Evolutionary conservation across 164 flowering plant species (phyloP), one percentile per base, ranked within the genome.

Genomic region (Vitis vinifera): DNA sequence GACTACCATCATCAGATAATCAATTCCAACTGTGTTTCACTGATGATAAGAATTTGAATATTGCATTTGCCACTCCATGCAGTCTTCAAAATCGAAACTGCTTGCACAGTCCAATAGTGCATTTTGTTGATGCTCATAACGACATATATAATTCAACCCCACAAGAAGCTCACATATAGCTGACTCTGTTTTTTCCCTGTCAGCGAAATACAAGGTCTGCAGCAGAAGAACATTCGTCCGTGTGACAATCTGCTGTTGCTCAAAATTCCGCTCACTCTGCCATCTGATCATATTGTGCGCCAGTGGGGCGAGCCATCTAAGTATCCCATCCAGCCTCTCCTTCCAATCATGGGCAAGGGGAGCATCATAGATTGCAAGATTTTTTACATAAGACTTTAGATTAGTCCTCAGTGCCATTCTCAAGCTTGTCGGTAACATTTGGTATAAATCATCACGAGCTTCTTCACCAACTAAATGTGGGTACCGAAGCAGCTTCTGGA

Each of bases 401-500:
- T 77, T 88, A 9, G 75, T 76, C 84, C 77, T 85, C 66, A 96
- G 70, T 56, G 87, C 74, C 77, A 62, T 66, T 72, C 92, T 88
- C 68, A 96, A 80, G 79, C 99, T 96, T n/a, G 87, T 78, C 10
- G 99, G 99, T 37, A 96, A 72, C 99, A 96, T 93, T 75, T 89
- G 97, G 77, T 96, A 96, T 61, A 96, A 73, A 82, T 93, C 97
- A 68, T 88, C 95, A 67, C 97, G 81, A 16, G 98, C 98, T 82
- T 96, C 99, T 29, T 93, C 98, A 2, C 98, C 99, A 27, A 96
- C 95, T 57, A 96, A 79, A 82, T 96, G 97, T 29, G 99, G 98
- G 73, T 96, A 96, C 13, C 85, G 81, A 16, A 96, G 97, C 66
- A 93, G 75, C 84, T 93, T 96, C 85, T 96, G 97, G 13, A 96